Percentiles rank a stretch among this genome's conserved stretches.
Evolutionary conservation across 805 yeast genomes (phyloP).

Genomic region (Candida andamanensis): DNA sequence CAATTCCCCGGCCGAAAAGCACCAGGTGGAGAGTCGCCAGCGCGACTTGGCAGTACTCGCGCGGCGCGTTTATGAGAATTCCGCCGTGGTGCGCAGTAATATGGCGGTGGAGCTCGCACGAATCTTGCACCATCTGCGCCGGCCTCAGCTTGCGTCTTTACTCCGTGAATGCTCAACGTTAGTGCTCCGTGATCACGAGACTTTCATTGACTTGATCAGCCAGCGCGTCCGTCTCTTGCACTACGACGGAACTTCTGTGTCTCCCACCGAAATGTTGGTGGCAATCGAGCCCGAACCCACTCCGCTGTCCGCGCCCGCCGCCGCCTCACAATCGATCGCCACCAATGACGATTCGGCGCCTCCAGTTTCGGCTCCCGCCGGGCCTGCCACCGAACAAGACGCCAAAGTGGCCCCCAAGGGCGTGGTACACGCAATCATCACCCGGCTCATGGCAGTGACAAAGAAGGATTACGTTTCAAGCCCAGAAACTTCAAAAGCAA

Average conservation of each 20-base stretch:
- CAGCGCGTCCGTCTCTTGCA: slow-evolving; percentile 39
- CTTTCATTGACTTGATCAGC: slow-evolving; percentile 42
- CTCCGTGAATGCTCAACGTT: slow-evolving; percentile 48
- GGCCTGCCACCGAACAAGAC: no score
- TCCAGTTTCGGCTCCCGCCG: slow-evolving; percentile 3
- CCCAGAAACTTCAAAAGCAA: slow-evolving; percentile 24
- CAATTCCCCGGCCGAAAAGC: no score
- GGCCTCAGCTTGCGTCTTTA: slow-evolving; percentile 42
- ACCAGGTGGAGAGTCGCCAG: no score
- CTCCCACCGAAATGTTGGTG: slow-evolving; percentile 18
- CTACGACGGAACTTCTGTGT: slow-evolving; percentile 31
- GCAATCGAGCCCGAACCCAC: slow-evolving; percentile 9
- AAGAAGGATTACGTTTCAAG: slow-evolving; percentile 34
- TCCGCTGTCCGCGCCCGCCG: slow-evolving; percentile 13
- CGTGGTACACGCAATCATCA: slow-evolving; percentile 55
- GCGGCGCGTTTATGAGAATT: slow-evolving; percentile 67
- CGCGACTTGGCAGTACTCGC: slow-evolving; percentile 40
- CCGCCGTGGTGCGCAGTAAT: slow-evolving; percentile 41
- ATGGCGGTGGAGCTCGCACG: slow-evolving; percentile 49
- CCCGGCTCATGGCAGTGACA: slow-evolving; percentile 54
- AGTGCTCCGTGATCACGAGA: slow-evolving; percentile 44
- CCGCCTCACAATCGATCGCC: slow-evolving; percentile 24
- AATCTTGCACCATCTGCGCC: slow-evolving; percentile 16
- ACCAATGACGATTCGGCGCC: slow-evolving; percentile 5
- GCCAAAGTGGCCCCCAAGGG: slow-evolving; percentile 45